Conservation (phyloP, 2,329 filamentous ascomycete genomes). For the Ophiostoma triangulosporum region DNA sequence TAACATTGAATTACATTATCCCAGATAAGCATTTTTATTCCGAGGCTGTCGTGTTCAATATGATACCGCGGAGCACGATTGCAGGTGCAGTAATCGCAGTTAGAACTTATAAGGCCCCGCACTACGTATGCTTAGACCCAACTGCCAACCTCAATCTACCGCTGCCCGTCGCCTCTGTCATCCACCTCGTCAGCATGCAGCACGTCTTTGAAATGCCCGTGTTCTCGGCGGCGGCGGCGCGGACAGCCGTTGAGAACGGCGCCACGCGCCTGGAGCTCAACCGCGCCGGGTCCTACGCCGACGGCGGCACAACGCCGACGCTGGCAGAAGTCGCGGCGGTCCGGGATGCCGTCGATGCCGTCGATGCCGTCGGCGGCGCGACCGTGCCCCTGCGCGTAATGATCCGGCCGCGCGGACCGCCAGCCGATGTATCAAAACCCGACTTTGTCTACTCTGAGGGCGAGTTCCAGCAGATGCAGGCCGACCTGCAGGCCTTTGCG, state of each 20-base stretch:
- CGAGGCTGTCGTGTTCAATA: no score
- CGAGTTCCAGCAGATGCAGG: constrained; percentile 32
- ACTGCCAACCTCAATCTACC: no score
- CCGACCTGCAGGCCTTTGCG: constrained; percentile 26
- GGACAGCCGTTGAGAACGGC: constrained; percentile 27
- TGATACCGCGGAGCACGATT: no score
- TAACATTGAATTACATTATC: no score
- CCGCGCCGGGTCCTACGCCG: constrained; percentile 32
- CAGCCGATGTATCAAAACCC: constrained; percentile 7
- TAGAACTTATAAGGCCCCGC: no score
- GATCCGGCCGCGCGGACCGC: constrained; percentile 37
- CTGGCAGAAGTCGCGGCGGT: constrained; percentile 25
- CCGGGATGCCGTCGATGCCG: not conserved
- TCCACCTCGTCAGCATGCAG: constrained; percentile 6
- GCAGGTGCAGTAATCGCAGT: no score
- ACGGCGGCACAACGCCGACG: constrained; percentile 38
- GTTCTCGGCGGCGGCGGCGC: constrained; percentile 32
- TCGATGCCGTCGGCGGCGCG: constrained; percentile 3
- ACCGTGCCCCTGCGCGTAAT: constrained; percentile 36
- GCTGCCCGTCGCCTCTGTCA: no score
- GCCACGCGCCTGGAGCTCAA: constrained; percentile 42
- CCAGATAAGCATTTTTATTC: no score
- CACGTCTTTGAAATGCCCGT: constrained; percentile 35
- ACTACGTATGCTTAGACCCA: no score
- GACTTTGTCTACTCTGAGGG: constrained; percentile 37